Conservation (phyloP, 2,329 filamentous ascomycete genomes). For the Nemania bipapillata region DNA sequence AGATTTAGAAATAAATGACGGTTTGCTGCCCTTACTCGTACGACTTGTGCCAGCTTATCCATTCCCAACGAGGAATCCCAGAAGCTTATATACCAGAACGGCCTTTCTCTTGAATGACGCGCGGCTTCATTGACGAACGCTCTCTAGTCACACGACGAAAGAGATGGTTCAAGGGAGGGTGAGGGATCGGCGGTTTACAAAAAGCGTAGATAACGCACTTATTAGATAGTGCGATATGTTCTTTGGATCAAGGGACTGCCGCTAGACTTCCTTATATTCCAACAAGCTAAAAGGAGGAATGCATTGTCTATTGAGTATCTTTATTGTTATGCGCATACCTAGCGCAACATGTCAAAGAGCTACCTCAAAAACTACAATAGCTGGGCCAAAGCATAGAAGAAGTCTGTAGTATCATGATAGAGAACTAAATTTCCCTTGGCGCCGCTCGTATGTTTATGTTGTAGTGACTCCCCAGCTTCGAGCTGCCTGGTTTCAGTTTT, state of each 20-base stretch:
- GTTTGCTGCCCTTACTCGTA: neutral
- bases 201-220: neutral
- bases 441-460: too few species aligned
- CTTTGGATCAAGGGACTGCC: neutral
- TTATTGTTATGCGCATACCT: neutral
- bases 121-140: neutral
- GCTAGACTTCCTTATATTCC: neutral
- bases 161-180: neutral
- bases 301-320: neutral
- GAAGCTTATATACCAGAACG: constrained; percentile 5
- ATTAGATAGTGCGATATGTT: neutral
- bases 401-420: too few species aligned
- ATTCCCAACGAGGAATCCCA: neutral
- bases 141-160: neutral
- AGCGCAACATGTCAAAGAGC: neutral
- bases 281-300: neutral
- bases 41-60: neutral
- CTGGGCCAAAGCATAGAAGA: neutral
- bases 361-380: neutral
- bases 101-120: neutral
- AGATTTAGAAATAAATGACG: neutral
- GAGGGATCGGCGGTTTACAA: neutral
- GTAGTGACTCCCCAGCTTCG: too few species aligned
- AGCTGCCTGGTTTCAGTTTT: too few species aligned
- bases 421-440: neutral